Evolutionary conservation across 345 rosid species (phyloP).

Genomic region (Nephelium lappaceum): DNA sequence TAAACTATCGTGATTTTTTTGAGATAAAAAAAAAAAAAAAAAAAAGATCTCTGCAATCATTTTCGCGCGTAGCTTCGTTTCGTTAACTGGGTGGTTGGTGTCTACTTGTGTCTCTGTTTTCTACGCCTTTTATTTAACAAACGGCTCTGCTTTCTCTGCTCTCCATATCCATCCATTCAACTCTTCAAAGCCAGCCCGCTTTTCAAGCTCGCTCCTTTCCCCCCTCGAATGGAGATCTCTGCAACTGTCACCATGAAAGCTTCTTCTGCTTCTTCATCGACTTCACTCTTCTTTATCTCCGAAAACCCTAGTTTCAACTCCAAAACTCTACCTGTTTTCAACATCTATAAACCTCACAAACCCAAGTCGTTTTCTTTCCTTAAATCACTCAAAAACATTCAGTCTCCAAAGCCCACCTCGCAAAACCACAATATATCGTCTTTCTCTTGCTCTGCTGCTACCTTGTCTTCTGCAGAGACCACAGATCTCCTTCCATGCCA

Average conservation of each 20-base stretch:
- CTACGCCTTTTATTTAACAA: conserved; percentile 15
- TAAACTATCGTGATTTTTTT: no score
- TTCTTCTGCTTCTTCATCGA: conserved; percentile 23
- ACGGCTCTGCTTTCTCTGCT: conserved; percentile 26
- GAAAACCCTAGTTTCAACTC: conserved; percentile 30
- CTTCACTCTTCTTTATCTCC: conserved; percentile 29
- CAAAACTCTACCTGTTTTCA: conserved; percentile 29
- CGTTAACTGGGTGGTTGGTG: background rate
- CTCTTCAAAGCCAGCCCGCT: conserved; percentile 7
- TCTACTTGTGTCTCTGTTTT: background rate
- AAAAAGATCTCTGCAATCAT: no score
- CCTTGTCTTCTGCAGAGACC: conserved; percentile 49
- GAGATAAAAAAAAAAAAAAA: no score
- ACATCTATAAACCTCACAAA: conserved; percentile 21
- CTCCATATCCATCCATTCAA: background rate
- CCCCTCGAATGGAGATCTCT: conserved; percentile 33
- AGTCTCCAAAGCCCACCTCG: conserved; percentile 27
- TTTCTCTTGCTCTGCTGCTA: conserved; percentile 58
- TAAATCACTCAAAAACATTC: conserved; percentile 44
- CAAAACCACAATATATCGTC: conserved; percentile 26
- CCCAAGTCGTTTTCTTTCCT: conserved; percentile 20
- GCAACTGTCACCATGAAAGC: conserved; percentile 36
- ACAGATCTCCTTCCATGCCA: conserved; percentile 46
- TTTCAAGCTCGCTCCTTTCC: conserved; percentile 1
- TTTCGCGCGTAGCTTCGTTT: conserved; percentile 4